These are phyloP conservation scores for Taphrina wiesneri DNA, from an alignment of 1,139 yeast genomes.

Conservation along the genomic window DNA sequence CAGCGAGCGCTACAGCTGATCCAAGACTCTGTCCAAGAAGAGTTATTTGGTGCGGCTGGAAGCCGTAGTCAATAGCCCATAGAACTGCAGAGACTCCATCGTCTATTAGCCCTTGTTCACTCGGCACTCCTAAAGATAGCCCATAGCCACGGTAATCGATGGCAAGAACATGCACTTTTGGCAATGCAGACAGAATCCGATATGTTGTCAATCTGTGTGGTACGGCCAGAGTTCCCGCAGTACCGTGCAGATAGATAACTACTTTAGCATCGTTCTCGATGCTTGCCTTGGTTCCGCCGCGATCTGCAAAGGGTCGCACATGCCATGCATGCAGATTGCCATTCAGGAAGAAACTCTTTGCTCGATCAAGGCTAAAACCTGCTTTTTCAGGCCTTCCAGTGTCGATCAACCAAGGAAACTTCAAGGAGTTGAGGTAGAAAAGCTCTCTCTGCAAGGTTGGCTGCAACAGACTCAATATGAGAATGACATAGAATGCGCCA, in stretches of 20 bases:
- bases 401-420: conserved; percentile 12
- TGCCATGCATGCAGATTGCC: conserved; percentile 31
- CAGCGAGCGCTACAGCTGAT: conserved; percentile 35
- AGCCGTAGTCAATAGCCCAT: conserved; percentile 34
- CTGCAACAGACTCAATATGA: conserved; percentile 6
- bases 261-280: not conserved
- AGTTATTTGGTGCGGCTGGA: conserved; percentile 15
- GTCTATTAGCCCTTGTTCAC: conserved; percentile 30
- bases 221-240: conserved; percentile 33
- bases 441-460: conserved; percentile 15
- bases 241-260: conserved; percentile 32
- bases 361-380: conserved; percentile 19
- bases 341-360: conserved; percentile 11
- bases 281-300: not conserved
- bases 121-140: conserved; percentile 32
- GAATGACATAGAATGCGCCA: conserved; percentile 6
- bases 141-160: conserved; percentile 37
- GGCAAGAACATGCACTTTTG: conserved; percentile 35
- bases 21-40: conserved; percentile 37
- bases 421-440: conserved; percentile 20
- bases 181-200: conserved; percentile 27
- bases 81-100: conserved; percentile 34
- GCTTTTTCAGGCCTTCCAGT: not conserved
- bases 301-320: conserved; percentile 3
- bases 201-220: conserved; percentile 29